Percentiles rank a stretch among this genome's conserved stretches.
Evolutionary conservation across 2,329 filamentous ascomycete genomes (phyloP).

Genomic region (Orbilia ellipsospora): DNA sequence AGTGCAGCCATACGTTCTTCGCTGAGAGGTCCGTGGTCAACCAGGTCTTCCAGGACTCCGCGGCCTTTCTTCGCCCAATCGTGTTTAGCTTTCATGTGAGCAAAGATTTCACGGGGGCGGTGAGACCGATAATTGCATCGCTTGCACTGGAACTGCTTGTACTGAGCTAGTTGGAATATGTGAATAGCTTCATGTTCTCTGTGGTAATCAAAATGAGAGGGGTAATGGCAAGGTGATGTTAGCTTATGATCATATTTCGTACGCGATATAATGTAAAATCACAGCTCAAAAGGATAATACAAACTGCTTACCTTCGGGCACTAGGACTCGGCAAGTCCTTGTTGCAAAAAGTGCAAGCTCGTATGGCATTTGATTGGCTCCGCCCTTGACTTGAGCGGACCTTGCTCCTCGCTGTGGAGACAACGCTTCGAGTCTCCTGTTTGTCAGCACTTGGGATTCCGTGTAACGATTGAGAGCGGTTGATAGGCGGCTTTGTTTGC

Average conservation of each 20-base stretch:
- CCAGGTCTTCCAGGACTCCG: slow-evolving; percentile 22
- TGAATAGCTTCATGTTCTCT: slow-evolving; percentile 50
- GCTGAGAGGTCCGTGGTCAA: slow-evolving; percentile 32
- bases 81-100: slow-evolving; percentile 47
- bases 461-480: slow-evolving; percentile 16
- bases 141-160: slow-evolving; percentile 50
- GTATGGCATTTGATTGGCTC: not conserved
- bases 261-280: no score
- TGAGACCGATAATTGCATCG: slow-evolving; percentile 36
- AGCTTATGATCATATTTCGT: no score
- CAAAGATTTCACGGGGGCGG: slow-evolving; percentile 39
- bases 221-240: not conserved
- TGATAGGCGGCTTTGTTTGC: not conserved
- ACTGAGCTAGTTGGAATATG: slow-evolving; percentile 23
- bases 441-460: slow-evolving; percentile 21
- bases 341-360: slow-evolving; percentile 38
- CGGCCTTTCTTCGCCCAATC: slow-evolving; percentile 7
- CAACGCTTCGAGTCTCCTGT: slow-evolving; percentile 38
- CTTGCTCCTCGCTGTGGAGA: slow-evolving; percentile 27
- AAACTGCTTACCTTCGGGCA: slow-evolving; percentile 36
- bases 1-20: slow-evolving; percentile 36
- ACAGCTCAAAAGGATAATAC: no score
- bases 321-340: slow-evolving; percentile 47
- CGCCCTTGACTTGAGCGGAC: not conserved
- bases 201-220: not conserved